These are phyloP conservation scores for Coffea canephora DNA, from an alignment of 257 asterid species.

Conservation along the genomic window DNA sequence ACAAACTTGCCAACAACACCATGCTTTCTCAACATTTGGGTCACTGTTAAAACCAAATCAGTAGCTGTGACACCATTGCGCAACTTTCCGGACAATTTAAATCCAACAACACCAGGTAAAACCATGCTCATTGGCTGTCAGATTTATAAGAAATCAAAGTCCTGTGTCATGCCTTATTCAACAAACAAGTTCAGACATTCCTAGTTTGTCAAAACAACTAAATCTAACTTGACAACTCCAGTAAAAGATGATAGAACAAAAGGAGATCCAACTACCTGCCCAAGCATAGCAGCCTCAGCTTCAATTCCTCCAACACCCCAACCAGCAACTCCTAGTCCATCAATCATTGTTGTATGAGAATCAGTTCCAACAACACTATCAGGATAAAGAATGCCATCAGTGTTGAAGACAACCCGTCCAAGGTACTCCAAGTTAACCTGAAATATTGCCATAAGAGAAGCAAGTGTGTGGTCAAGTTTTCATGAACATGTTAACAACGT, in stretches of 20 bases:
- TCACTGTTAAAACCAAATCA: constrained; percentile 87
- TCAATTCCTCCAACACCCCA: constrained; percentile 99
- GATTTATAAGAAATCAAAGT: background rate
- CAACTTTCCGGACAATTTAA: constrained; percentile 72
- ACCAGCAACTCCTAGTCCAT: constrained; percentile 95
- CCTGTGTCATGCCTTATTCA: background rate
- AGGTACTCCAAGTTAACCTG: constrained; percentile 96
- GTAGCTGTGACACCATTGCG: constrained; percentile 86
- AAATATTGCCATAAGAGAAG: constrained; percentile 8
- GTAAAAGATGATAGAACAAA: too few species aligned
- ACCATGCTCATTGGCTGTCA: constrained; percentile 96
- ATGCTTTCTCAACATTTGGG: constrained; percentile 86
- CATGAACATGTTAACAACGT: background rate
- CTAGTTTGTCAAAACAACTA: too few species aligned
- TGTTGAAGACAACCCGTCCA: constrained; percentile 87
- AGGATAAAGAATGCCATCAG: constrained; percentile 79
- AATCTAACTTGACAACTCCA: background rate
- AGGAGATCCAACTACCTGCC: constrained; percentile 52
- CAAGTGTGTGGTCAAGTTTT: constrained; percentile 1
- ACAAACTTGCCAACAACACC: constrained; percentile 93
- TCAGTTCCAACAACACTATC: constrained; percentile 98
- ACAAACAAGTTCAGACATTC: background rate
- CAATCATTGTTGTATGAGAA: constrained; percentile 98
- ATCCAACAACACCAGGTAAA: constrained; percentile 92
- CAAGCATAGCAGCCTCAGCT: constrained; percentile 99